Conservation (phyloP, 805 yeast genomes). For the Suhomyces canberraensis region DNA sequence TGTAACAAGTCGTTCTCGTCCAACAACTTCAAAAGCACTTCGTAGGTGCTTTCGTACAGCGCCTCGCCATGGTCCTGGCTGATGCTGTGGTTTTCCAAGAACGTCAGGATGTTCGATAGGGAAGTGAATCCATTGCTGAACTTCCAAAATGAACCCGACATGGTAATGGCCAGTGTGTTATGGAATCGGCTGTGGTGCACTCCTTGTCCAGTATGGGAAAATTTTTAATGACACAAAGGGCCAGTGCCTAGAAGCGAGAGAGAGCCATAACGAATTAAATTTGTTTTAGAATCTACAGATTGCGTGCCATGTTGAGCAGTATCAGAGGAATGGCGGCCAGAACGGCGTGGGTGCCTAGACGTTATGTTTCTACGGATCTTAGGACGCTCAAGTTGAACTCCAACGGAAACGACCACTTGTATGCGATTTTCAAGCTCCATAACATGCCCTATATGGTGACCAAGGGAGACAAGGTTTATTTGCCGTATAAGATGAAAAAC, state of each 20-base stretch:
- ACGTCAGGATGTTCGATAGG: constrained; percentile 37
- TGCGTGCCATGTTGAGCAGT: too few species aligned
- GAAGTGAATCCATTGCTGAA: constrained; percentile 46
- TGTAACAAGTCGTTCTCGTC: constrained; percentile 44
- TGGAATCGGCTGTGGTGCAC: too few species aligned
- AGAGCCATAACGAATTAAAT: too few species aligned
- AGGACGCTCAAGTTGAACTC: constrained; percentile 65
- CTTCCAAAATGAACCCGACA: constrained; percentile 50
- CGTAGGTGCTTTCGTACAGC: constrained; percentile 16
- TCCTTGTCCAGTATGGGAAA: too few species aligned
- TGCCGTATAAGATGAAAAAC: constrained; percentile 75
- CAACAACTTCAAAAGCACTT: constrained; percentile 32
- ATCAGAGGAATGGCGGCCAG: too few species aligned
- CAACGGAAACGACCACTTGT: constrained; percentile 51
- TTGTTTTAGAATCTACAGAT: too few species aligned
- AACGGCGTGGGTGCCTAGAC: too few species aligned
- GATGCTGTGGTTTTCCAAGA: constrained; percentile 33
- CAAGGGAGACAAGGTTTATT: constrained; percentile 77
- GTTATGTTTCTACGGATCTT: too few species aligned
- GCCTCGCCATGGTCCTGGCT: constrained; percentile 15
- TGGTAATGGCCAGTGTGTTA: constrained; percentile 8
- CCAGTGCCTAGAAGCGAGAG: too few species aligned
- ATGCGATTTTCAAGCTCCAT: constrained; percentile 80
- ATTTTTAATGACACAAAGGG: constrained; percentile 6
- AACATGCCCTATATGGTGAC: constrained; percentile 86